Evolutionary conservation across 257 asterid genomes (phyloP).

Genomic region (Solanum chmielewskii): DNA sequence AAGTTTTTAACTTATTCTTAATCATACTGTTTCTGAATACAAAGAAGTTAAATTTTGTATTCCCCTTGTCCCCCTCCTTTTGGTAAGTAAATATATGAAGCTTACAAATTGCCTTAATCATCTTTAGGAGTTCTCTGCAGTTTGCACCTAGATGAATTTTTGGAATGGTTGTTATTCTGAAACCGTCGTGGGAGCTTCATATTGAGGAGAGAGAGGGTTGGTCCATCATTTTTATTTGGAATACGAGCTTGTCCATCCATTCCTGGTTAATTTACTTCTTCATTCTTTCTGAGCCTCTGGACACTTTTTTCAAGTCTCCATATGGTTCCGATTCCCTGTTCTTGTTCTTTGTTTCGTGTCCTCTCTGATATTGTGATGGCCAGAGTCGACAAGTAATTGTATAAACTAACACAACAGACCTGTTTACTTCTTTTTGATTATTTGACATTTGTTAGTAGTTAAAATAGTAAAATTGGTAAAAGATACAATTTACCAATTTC

Average conservation of each 20-base stretch:
- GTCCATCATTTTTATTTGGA: background rate
- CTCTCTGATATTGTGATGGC: background rate
- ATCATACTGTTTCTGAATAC: background rate
- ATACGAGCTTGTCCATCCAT: background rate
- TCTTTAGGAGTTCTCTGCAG: background rate
- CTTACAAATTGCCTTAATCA: background rate
- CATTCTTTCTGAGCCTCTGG: background rate
- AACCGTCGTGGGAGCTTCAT: background rate
- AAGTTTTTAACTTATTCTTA: background rate
- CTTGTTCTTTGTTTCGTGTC: background rate
- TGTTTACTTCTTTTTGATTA: background rate
- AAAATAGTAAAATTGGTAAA: background rate
- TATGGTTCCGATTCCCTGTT: background rate
- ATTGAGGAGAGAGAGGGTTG: background rate
- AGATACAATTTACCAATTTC: background rate
- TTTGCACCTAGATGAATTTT: background rate
- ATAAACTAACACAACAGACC: background rate
- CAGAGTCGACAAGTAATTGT: background rate
- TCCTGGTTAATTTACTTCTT: background rate
- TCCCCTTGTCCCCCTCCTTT: background rate
- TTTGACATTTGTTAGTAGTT: background rate
- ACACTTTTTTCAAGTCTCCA: background rate
- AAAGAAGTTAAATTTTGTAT: background rate
- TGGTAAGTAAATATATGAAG: background rate
- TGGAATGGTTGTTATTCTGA: background rate